Conservation (phyloP, 108 stramenopile species). For the Fistulifera solaris region DNA sequence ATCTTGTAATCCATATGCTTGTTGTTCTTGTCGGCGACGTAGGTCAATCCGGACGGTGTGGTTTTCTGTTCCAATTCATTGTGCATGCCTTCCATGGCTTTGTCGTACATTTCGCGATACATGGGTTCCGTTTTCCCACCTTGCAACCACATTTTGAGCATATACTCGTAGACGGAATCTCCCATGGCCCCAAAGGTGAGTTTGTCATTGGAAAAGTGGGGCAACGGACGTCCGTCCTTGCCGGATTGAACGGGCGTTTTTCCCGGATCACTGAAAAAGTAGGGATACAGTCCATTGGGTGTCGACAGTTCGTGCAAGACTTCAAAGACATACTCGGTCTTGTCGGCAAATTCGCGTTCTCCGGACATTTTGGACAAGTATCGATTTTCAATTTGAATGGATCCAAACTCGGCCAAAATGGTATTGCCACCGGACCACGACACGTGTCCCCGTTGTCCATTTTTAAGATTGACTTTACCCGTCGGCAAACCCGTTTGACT, state of each 20-base stretch:
- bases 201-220: conserved; percentile 41
- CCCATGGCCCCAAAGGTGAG: conserved; percentile 71
- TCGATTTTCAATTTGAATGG: conserved; percentile 89
- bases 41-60: conserved; percentile 52
- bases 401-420: conserved; percentile 77
- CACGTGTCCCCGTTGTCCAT: conserved; percentile 28
- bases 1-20: conserved; percentile 60
- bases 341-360: conserved; percentile 48
- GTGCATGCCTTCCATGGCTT: conserved; percentile 80
- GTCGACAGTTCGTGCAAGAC: conserved; percentile 43
- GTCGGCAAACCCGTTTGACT: conserved; percentile 58
- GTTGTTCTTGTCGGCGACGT: conserved; percentile 62
- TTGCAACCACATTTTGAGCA: conserved; percentile 92
- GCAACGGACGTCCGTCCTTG: conserved; percentile 13
- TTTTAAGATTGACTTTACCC: conserved; percentile 37
- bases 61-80: conserved; percentile 58
- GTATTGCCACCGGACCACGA: conserved; percentile 39
- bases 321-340: conserved; percentile 63
- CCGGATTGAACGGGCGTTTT: conserved; percentile 8
- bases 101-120: conserved; percentile 83
- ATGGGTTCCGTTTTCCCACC: conserved; percentile 64
- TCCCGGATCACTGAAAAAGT: conserved; percentile 9
- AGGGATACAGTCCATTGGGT: conserved; percentile 45
- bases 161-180: conserved; percentile 89
- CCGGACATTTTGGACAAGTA: conserved; percentile 64